A percentile compares a stretch with the other conserved stretches of the same genome.
Evolutionary conservation across 139 green algal genomes (phyloP).

Genomic region (Chlorella sp.): DNA sequence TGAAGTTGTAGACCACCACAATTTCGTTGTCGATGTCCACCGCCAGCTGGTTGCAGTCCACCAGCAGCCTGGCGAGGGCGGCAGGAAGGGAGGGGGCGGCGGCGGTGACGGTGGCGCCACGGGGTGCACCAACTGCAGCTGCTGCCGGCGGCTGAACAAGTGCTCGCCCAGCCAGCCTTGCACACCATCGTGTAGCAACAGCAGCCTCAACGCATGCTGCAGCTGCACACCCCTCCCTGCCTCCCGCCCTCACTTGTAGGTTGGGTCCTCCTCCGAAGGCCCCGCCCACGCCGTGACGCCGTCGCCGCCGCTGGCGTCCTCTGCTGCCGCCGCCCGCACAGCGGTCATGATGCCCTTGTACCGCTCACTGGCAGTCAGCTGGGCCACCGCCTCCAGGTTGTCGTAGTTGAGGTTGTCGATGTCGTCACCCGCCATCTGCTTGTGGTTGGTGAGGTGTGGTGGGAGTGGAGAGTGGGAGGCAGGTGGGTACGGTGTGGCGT

Average conservation of each 20-base stretch:
- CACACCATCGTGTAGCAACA: too few relatives aligned
- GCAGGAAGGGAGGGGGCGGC: not conserved
- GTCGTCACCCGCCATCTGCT: constrained; percentile 56
- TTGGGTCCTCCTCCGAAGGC: constrained; percentile 76
- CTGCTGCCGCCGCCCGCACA: constrained; percentile 39
- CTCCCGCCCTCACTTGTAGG: constrained; percentile 69
- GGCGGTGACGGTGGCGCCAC: too few relatives aligned
- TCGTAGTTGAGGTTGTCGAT: constrained; percentile 83
- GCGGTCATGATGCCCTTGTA: constrained; percentile 66
- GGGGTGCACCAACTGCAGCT: too few relatives aligned
- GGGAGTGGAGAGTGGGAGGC: not conserved
- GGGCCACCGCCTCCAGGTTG: constrained; percentile 74
- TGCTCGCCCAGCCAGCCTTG: too few relatives aligned
- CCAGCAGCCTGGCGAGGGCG: constrained; percentile 84
- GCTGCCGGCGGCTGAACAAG: too few relatives aligned
- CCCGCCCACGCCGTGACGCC: constrained; percentile 42
- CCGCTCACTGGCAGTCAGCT: constrained; percentile 61
- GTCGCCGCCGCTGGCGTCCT: not conserved
- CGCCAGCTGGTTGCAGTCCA: constrained; percentile 95
- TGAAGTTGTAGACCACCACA: constrained; percentile 85
- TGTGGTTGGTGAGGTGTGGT: not conserved
- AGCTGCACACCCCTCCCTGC: not conserved
- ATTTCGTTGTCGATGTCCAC: constrained; percentile 99
- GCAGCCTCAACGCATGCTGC: not conserved
- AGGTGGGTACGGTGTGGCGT: too few relatives aligned